These are phyloP conservation scores for Corymbia citriodora DNA, from an alignment of 441 rosid species.

Conservation along the genomic window DNA sequence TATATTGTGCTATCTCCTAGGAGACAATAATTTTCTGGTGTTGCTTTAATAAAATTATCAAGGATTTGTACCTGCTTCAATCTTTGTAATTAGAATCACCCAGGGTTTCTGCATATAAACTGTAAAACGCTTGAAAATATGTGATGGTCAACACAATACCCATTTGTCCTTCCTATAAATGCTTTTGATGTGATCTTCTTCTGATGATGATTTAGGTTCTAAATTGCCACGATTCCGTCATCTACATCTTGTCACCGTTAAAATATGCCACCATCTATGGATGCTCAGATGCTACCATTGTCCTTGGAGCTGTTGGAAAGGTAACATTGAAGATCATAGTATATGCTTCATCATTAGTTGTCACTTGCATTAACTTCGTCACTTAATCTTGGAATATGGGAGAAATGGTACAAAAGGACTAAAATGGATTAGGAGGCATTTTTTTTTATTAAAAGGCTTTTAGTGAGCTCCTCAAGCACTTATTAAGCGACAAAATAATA, in stretches of 20 bases:
- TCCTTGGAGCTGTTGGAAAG: constrained; percentile 99
- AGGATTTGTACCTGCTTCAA: neutral
- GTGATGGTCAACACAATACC: neutral
- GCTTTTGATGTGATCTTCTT: neutral
- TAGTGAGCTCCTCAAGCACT: neutral
- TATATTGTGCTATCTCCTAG: neutral
- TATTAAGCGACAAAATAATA: neutral
- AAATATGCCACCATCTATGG: constrained; percentile 93
- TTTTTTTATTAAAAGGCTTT: neutral
- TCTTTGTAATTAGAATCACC: neutral
- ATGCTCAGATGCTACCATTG: constrained; percentile 94
- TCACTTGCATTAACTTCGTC: neutral
- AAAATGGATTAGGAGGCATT: neutral
- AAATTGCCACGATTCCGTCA: constrained; percentile 95
- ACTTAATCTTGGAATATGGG: neutral
- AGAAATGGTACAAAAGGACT: neutral
- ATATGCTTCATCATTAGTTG: neutral
- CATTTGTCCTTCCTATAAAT: neutral
- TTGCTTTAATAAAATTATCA: neutral
- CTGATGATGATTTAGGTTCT: constrained; percentile 48
- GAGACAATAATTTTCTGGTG: neutral
- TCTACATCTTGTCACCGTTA: constrained; percentile 90
- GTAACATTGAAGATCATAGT: constrained; percentile 24
- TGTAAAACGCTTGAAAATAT: neutral
- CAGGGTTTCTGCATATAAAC: neutral